Evolutionary conservation across 1,284 basidiomycete species (phyloP).

Genomic region (Hymenochaete sp.): DNA sequence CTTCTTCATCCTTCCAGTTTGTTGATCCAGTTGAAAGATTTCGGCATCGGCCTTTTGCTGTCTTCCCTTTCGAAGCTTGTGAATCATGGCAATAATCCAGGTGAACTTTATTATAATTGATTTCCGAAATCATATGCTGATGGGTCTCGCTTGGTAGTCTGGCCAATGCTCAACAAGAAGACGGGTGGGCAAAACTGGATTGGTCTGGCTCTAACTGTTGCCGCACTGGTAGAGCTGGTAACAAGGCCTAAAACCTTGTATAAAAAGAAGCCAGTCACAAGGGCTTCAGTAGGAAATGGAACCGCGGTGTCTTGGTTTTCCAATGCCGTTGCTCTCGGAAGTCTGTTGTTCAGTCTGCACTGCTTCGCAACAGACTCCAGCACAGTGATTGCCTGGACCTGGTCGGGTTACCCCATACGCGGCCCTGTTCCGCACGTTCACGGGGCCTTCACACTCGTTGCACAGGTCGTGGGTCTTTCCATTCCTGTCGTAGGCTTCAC

Average conservation of each 20-base stretch:
- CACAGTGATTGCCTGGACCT: conserved; percentile 84
- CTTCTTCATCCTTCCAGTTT: not conserved
- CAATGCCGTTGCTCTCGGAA: conserved; percentile 59
- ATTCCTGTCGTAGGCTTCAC: conserved; percentile 33
- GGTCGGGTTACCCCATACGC: conserved; percentile 77
- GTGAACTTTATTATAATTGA: conserved; percentile 33
- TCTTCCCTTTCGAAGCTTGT: conserved; percentile 70
- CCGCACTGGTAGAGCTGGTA: conserved; percentile 27
- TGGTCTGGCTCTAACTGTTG: conserved; percentile 29
- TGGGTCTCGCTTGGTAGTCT: conserved; percentile 40
- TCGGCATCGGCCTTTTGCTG: conserved; percentile 58
- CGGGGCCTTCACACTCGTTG: conserved; percentile 61
- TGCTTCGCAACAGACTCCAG: conserved; percentile 73
- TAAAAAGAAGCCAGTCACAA: not conserved
- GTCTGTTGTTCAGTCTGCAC: conserved; percentile 70
- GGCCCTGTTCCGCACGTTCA: conserved; percentile 75
- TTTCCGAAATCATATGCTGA: not conserved
- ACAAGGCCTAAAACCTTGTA: conserved; percentile 24
- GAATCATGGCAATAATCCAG: conserved; percentile 76
- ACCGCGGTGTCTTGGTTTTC: conserved; percentile 50
- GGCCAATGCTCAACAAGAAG: conserved; percentile 65
- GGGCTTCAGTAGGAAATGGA: not conserved
- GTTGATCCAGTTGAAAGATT: conserved; percentile 35
- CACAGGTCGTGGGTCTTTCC: conserved; percentile 50
- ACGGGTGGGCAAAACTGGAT: conserved; percentile 68